These are phyloP conservation scores for Penicillium sp. DNA, from an alignment of 2,329 filamentous ascomycete genomes.

Conservation along the genomic window DNA sequence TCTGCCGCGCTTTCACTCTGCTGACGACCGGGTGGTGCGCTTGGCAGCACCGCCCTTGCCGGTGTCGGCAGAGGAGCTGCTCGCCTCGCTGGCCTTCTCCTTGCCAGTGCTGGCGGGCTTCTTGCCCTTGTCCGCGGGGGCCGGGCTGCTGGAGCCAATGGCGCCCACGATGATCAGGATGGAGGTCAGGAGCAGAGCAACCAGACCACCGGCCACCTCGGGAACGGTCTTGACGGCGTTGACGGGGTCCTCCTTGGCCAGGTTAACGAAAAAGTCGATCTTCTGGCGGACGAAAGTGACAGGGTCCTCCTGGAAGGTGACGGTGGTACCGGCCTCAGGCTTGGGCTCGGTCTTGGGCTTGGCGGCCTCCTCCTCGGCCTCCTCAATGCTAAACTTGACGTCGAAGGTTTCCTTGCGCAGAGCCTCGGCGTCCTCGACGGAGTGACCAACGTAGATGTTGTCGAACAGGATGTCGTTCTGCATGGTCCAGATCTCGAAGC, in stretches of 20 bases:
- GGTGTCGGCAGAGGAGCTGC: constrained; percentile 69
- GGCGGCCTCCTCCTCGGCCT: constrained; percentile 74
- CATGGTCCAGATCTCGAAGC: constrained; percentile 99
- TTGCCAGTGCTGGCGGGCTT: constrained; percentile 65
- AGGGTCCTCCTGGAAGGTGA: constrained; percentile 90
- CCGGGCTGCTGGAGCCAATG: constrained; percentile 65
- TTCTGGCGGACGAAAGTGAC: constrained; percentile 89
- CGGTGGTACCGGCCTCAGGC: constrained; percentile 68
- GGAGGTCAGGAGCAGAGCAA: constrained; percentile 70
- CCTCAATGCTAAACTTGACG: constrained; percentile 82
- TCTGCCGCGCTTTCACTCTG: constrained; percentile 34
- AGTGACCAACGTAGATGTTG: constrained; percentile 99
- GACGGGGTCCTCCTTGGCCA: constrained; percentile 80
- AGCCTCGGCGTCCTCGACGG: constrained; percentile 86
- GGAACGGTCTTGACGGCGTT: constrained; percentile 87
- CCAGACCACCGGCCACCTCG: constrained; percentile 83
- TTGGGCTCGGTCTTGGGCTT: constrained; percentile 74
- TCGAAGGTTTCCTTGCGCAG: constrained; percentile 88
- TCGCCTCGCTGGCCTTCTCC: constrained; percentile 68
- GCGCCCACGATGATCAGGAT: constrained; percentile 72
- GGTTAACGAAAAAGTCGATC: constrained; percentile 84
- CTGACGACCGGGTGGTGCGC: constrained; percentile 56
- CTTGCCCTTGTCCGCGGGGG: constrained; percentile 76
- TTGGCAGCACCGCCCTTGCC: constrained; percentile 72
- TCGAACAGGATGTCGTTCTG: constrained; percentile 98